Evolutionary conservation across 2,329 filamentous ascomycete species (phyloP).

Genomic region (Fusarium metavorans): DNA sequence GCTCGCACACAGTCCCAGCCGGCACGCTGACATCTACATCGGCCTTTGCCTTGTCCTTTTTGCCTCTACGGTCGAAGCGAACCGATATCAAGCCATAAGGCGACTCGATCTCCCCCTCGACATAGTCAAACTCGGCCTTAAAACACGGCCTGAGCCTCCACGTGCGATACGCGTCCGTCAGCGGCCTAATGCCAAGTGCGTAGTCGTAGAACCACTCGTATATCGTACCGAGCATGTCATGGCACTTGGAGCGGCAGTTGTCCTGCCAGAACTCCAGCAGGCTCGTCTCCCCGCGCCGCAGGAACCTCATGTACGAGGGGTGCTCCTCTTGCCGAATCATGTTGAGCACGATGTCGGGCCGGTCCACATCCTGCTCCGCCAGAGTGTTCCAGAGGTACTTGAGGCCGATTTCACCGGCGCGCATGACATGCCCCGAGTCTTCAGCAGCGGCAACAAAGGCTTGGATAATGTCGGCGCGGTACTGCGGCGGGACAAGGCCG

Average conservation of each 20-base stretch:
- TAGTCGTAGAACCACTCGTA: constrained; percentile 62
- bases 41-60: constrained; percentile 8
- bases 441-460: constrained; percentile 41
- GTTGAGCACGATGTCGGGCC: constrained; percentile 54
- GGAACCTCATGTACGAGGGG: constrained; percentile 61
- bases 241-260: constrained; percentile 57
- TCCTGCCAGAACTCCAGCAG: constrained; percentile 59
- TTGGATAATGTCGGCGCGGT: constrained; percentile 32
- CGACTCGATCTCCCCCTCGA: constrained; percentile 53
- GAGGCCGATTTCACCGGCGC: constrained; percentile 57
- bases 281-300: constrained; percentile 58
- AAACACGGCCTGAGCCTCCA: constrained; percentile 55
- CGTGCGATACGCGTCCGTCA: constrained; percentile 53
- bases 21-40: constrained; percentile 36
- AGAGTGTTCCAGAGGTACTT: constrained; percentile 57
- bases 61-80: constrained; percentile 30
- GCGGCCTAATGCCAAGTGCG: constrained; percentile 52
- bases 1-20: constrained; percentile 32
- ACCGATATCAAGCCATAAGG: constrained; percentile 52
- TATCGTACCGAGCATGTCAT: constrained; percentile 62
- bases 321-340: constrained; percentile 62
- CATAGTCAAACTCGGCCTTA: constrained; percentile 53
- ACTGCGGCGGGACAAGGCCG: constrained; percentile 33
- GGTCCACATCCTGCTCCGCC: constrained; percentile 49
- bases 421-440: constrained; percentile 50